These are phyloP conservation scores for Obba rivulosa DNA, from an alignment of 768 basidiomycete genomes.

Conservation along the genomic window DNA sequence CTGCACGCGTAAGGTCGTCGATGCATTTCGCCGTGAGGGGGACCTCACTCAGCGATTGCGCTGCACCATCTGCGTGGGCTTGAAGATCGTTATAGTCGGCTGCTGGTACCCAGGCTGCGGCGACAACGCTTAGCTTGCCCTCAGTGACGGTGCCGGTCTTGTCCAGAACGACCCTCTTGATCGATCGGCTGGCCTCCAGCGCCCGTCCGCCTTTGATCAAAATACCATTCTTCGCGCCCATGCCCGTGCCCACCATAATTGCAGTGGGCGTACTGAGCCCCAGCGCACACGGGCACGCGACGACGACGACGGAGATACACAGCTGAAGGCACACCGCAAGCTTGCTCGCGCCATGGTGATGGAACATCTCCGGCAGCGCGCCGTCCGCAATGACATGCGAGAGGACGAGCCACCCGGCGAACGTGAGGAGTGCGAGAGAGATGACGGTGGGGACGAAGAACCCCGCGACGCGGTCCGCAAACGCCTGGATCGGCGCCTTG, in stretches of 20 bases:
- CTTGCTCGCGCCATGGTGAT: constrained; percentile 73
- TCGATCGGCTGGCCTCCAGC: constrained; percentile 81
- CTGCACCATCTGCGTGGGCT: constrained; percentile 1
- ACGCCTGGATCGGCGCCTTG: constrained; percentile 97
- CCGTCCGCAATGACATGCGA: constrained; percentile 51
- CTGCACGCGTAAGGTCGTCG: constrained; percentile 58
- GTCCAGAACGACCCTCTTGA: constrained; percentile 84
- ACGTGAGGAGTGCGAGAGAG: constrained; percentile 73
- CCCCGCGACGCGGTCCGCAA: constrained; percentile 91
- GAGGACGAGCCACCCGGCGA: constrained; percentile 77
- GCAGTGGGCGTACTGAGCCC: constrained; percentile 96
- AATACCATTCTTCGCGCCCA: constrained; percentile 95
- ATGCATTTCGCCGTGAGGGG: constrained; percentile 35
- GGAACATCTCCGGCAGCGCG: constrained; percentile 79
- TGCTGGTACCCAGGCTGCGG: constrained; percentile 66
- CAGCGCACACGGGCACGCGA: constrained; percentile 96
- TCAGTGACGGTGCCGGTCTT: constrained; percentile 98
- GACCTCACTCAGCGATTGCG: constrained; percentile 10
- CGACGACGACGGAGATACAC: constrained; percentile 96
- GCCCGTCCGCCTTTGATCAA: constrained; percentile 97
- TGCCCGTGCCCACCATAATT: constrained; percentile 98
- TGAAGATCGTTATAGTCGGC: constrained; percentile 24
- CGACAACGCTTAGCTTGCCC: constrained; percentile 84
- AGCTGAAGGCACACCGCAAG: constrained; percentile 92
- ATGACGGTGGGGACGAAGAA: constrained; percentile 94